These are phyloP conservation scores for Russula dissimulans DNA, from an alignment of 768 basidiomycete genomes.

Conservation along the genomic window DNA sequence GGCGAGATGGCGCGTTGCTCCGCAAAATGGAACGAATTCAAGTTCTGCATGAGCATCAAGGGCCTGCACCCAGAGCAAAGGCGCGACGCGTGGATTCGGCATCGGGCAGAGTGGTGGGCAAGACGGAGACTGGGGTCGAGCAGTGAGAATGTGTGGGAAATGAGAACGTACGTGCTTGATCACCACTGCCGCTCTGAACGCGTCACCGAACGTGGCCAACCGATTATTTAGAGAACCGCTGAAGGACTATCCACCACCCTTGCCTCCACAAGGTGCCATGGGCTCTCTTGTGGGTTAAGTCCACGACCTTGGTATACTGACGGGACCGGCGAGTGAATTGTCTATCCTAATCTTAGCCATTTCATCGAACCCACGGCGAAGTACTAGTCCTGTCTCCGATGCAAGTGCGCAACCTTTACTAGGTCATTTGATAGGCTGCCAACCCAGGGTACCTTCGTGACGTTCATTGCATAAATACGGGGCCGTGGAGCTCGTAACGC, in stretches of 20 bases:
- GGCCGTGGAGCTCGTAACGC: too few species aligned
- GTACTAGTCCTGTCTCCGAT: too few species aligned
- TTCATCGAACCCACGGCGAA: too few species aligned
- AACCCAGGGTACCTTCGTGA: too few species aligned
- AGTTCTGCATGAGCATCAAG: conserved; percentile 86
- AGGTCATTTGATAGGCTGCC: too few species aligned
- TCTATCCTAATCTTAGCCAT: too few species aligned
- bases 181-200: background rate
- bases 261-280: conserved; percentile 1
- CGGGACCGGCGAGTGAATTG: too few species aligned
- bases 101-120: conserved; percentile 95
- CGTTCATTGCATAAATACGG: too few species aligned
- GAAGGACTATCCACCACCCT: conserved; percentile 36
- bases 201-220: background rate
- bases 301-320: too few species aligned
- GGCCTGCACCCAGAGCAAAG: conserved; percentile 66
- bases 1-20: conserved; percentile 66
- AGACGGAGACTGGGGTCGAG: conserved; percentile 61
- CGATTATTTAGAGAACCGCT: conserved; percentile 37
- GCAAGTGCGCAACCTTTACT: too few species aligned
- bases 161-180: conserved; percentile 54
- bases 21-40: conserved; percentile 83
- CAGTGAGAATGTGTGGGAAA: conserved; percentile 93
- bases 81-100: conserved; percentile 74
- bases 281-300: background rate